Base-by-base conservation (phyloP, 164 flowering plant genomes). In the Cinnamomum chago region DNA sequence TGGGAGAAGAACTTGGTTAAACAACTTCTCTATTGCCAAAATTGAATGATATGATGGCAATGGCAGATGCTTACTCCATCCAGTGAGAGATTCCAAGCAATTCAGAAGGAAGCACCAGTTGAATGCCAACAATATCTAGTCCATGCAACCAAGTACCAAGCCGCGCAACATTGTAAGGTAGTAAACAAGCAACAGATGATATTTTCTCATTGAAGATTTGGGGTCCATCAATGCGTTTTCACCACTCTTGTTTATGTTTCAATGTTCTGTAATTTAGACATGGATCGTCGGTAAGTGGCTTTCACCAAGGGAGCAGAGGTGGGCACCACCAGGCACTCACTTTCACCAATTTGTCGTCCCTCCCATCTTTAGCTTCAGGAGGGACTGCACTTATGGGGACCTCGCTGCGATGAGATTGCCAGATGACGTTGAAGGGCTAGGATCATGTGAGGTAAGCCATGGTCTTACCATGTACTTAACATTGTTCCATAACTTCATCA, bases 281-380 rank as follows among this genome's bases (percentile, higher is more conserved):
- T 95, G 99, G 99, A 88, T 93, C 0, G 92, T 90, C 11, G 99
- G 99, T 14, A 94, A 94, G 79, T 94, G 97, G 97, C 81, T 87
- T 30, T 90, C 94, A 2, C 93, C 88, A 22, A 76, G 86, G 66
- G 85, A 92, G 78, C 98, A 94, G 76, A 85, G 78, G 12, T 91
- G 92, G 92, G 98, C 98, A 0, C 97, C 98, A 60, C 5, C 81
- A 2, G 98, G 98, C 28, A 86, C 98, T 10, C 95, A 88, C 80
- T 94, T 94, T 77, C 94, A 94, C 76, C 97, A 94, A 72, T 94
- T 94, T 79, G 99, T 93, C 22, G 99, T 93, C 47, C 99, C 99
- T 35, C 88, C 94, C 1, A 88, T 95, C 33, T 73, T 91, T 47
- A 69, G 82, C 9, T 87, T 89, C 50, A 84, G 99, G 76, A 84